A percentile compares a stretch with the other conserved stretches of the same genome.
Conservation (phyloP, 2,329 filamentous ascomycete species). For the Aspergillus fijiensis region DNA sequence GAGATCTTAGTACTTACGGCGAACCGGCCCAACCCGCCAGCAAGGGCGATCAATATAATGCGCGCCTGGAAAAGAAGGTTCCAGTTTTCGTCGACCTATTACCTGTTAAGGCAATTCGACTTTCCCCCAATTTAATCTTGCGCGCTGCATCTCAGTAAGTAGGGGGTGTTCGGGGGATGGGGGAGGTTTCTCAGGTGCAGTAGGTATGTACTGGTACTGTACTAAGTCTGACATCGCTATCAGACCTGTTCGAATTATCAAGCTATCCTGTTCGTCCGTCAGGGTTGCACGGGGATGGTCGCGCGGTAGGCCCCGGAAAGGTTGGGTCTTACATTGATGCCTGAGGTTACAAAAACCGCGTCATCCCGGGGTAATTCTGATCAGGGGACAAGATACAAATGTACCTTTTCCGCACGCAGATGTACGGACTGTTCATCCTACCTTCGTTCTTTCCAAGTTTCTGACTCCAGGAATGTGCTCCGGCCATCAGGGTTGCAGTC, state of each 20-base stretch:
- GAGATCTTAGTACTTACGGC: not conserved
- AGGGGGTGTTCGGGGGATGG: too few species aligned
- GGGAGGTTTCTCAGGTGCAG: too few species aligned
- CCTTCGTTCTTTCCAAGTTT: not conserved
- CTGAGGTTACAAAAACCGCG: conserved; percentile 1
- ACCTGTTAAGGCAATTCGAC: not conserved
- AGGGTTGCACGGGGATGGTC: not conserved
- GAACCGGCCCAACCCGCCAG: conserved; percentile 21
- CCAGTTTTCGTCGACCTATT: not conserved
- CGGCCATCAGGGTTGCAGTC: not conserved
- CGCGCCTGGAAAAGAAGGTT: not conserved
- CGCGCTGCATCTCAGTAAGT: not conserved
- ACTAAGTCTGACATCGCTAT: too few species aligned
- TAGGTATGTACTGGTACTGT: too few species aligned
- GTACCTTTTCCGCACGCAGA: not conserved
- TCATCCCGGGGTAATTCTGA: conserved; percentile 1
- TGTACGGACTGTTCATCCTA: not conserved
- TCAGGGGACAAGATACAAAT: conserved; percentile 2
- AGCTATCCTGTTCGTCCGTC: not conserved
- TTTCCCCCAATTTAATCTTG: not conserved
- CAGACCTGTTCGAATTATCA: not conserved
- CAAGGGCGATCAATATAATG: conserved; percentile 8
- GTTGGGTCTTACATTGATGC: not conserved
- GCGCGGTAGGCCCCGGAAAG: not conserved
- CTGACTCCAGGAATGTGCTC: not conserved